Percentiles rank a stretch among this genome's conserved stretches.
phyloP scores from a whole-genome alignment of 2,329 filamentous ascomycete genomes.

The Colletotrichum endophyticum region DNA sequence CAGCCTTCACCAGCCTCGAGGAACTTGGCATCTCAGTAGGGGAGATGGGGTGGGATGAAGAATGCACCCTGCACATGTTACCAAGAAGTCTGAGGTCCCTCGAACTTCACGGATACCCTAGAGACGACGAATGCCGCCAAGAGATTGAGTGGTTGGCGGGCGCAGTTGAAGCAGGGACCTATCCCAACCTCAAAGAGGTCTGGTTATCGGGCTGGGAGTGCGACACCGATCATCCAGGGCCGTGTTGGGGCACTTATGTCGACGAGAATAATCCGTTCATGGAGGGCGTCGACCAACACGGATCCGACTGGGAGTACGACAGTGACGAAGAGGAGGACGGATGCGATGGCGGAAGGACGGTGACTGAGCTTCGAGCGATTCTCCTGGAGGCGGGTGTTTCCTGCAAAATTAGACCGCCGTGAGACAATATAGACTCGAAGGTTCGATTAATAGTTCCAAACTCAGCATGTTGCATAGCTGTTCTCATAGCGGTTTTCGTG shows the following conservation, averaged over 20 bases:
- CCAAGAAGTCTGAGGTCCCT: not conserved
- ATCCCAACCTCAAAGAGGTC: not conserved
- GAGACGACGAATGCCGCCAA: not conserved
- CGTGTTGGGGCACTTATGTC: not conserved
- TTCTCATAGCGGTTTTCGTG: not conserved
- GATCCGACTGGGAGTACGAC: not conserved
- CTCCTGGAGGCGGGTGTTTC: not conserved
- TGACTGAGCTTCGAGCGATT: not conserved
- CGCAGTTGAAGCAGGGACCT: not conserved
- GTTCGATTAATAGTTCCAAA: rapidly evolving
- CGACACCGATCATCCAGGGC: not conserved
- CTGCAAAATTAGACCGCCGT: not conserved
- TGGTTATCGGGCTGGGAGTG: not conserved
- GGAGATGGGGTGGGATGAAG: not conserved
- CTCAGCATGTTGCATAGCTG: not conserved
- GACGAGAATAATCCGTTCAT: not conserved
- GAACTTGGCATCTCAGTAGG: rapidly evolving
- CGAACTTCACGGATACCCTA: not conserved
- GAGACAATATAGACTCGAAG: rapidly evolving
- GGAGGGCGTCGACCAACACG: not conserved
- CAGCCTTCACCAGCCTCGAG: not conserved
- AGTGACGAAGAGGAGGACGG: not conserved
- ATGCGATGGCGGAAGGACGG: not conserved
- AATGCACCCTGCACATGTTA: not conserved
- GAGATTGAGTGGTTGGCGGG: not conserved